phyloP scores from a whole-genome alignment of 805 yeast genomes.

The Kazachstania africana region DNA sequence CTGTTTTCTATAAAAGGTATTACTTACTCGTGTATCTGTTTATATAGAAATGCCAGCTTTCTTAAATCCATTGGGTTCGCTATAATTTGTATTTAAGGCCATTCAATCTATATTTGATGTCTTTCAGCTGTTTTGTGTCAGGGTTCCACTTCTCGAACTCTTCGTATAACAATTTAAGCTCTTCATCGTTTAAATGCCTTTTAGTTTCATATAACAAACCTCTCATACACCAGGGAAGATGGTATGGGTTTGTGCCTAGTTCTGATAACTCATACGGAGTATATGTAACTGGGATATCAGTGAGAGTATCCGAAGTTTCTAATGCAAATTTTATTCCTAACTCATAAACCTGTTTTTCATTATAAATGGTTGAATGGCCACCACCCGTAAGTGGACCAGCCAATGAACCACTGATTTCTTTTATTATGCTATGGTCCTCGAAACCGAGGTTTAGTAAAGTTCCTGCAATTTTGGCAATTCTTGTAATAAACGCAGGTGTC shows the following conservation, averaged over 20 bases:
- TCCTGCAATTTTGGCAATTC: conserved; percentile 63
- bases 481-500: conserved; percentile 69
- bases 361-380: conserved; percentile 86
- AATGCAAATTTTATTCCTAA: conserved; percentile 63
- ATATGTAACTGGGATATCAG: conserved; percentile 28
- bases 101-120: conserved; percentile 66
- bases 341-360: conserved; percentile 74
- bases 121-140: conserved; percentile 67
- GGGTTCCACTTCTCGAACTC: conserved; percentile 86
- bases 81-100: conserved; percentile 30
- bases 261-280: conserved; percentile 48
- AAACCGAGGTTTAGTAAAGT: conserved; percentile 64
- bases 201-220: conserved; percentile 64
- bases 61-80: too few relatives aligned
- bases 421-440: conserved; percentile 76
- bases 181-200: conserved; percentile 40
- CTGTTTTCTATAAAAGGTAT: too few relatives aligned
- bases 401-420: conserved; percentile 65
- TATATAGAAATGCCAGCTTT: too few relatives aligned
- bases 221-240: conserved; percentile 86
- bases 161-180: conserved; percentile 46
- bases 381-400: conserved; percentile 93
- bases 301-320: conserved; percentile 53
- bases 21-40: too few relatives aligned
- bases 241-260: conserved; percentile 68